A percentile compares a stretch with the other conserved stretches of the same genome.
Evolutionary conservation across 2,329 filamentous ascomycete genomes (phyloP).

Genomic region (Phialophora expanda): DNA sequence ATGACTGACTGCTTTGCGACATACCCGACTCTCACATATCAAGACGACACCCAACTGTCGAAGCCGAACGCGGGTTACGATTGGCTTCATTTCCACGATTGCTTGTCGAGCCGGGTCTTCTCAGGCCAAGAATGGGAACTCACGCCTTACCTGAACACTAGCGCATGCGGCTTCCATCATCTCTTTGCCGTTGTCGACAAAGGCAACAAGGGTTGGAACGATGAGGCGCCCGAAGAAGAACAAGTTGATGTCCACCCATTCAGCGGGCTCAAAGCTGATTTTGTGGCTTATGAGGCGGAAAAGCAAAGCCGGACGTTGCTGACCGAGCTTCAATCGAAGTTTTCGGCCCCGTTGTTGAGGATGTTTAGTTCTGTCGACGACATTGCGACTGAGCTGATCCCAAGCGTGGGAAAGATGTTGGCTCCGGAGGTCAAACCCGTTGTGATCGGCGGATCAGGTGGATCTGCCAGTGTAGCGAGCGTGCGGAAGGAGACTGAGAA

Average conservation of each 20-base stretch:
- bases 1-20: conserved; percentile 77
- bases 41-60: conserved; percentile 87
- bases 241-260: conserved; percentile 70
- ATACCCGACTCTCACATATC: conserved; percentile 86
- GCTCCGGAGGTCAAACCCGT: conserved; percentile 91
- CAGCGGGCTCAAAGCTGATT: conserved; percentile 80
- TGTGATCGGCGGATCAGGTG: conserved; percentile 73
- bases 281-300: conserved; percentile 76
- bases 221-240: conserved; percentile 51
- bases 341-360: conserved; percentile 73
- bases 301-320: conserved; percentile 79
- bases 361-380: conserved; percentile 79
- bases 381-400: conserved; percentile 80
- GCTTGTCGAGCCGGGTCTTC: conserved; percentile 77
- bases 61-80: conserved; percentile 89
- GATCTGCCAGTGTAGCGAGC: conserved; percentile 72
- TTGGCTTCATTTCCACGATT: conserved; percentile 94
- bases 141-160: conserved; percentile 81
- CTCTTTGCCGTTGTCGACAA: conserved; percentile 77
- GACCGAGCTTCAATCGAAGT: conserved; percentile 71
- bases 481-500: conserved; percentile 88
- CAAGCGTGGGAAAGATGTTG: conserved; percentile 76
- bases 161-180: conserved; percentile 86
- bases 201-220: conserved; percentile 52
- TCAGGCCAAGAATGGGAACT: conserved; percentile 93